phyloP scores from a whole-genome alignment of 2,329 filamentous ascomycete genomes.

The Fusarium mundagurra region DNA sequence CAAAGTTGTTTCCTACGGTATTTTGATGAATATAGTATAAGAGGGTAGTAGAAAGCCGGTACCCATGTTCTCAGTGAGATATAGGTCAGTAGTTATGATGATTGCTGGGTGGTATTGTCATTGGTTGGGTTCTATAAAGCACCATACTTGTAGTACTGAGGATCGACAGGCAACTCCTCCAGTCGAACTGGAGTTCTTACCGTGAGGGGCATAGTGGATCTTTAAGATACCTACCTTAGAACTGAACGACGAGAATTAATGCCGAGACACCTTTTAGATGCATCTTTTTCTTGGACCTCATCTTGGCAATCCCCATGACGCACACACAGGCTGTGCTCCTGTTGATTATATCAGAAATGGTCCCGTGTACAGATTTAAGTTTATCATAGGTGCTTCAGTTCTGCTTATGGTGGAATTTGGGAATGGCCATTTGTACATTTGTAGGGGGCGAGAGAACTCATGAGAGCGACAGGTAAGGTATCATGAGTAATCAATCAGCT shows the following conservation, averaged over 20 bases:
- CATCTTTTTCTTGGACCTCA: constrained; percentile 9
- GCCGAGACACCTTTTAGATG: neutral
- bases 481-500: constrained; percentile 1
- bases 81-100: neutral
- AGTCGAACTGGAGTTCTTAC: neutral
- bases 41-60: neutral
- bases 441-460: neutral
- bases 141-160: neutral
- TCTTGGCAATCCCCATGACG: constrained; percentile 14
- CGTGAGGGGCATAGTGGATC: neutral
- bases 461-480: neutral
- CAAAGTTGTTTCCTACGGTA: neutral
- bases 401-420: neutral
- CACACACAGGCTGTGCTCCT: neutral
- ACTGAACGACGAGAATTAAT: neutral
- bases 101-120: neutral
- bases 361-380: neutral
- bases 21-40: neutral
- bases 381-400: neutral
- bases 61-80: neutral
- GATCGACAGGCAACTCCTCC: neutral
- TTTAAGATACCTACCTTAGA: neutral
- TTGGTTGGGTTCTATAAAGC: neutral
- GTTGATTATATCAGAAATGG: neutral
- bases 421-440: neutral